These are phyloP conservation scores for Yamadazyma sp. DNA, from an alignment of 1,139 yeast genomes.

Conservation along the genomic window DNA sequence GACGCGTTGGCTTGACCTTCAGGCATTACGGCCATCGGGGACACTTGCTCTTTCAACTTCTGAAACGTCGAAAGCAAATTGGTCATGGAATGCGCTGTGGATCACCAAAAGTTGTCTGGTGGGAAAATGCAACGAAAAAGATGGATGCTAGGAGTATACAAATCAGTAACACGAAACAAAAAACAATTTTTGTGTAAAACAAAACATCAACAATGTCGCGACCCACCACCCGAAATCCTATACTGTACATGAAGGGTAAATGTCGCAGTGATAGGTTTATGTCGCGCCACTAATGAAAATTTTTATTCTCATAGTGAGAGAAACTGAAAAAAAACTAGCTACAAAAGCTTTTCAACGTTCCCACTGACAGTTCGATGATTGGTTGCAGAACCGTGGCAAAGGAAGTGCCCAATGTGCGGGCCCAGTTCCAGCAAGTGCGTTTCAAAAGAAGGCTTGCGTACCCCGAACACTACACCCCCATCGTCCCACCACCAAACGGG, in stretches of 20 bases:
- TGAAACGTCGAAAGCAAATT: slow-evolving; percentile 19
- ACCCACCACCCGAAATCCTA: no score
- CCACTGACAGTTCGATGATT: not conserved
- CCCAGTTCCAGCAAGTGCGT: slow-evolving; percentile 21
- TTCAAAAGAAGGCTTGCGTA: slow-evolving; percentile 28
- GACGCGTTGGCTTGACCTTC: slow-evolving; percentile 6
- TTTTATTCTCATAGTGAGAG: not conserved
- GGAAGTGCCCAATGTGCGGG: not conserved
- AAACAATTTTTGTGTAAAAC: not conserved
- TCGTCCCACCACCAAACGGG: slow-evolving; percentile 23
- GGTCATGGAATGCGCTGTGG: slow-evolving; percentile 13
- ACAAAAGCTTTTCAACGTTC: not conserved
- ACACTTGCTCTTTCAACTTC: slow-evolving; percentile 15
- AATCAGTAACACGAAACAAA: not conserved
- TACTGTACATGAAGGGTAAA: not conserved
- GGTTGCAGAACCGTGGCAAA: not conserved
- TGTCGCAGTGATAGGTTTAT: not conserved
- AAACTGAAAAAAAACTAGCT: no score
- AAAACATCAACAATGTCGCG: no score
- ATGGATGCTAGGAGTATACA: not conserved
- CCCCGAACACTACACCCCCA: slow-evolving; percentile 27
- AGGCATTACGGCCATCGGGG: slow-evolving; percentile 15
- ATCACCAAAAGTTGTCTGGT: no score
- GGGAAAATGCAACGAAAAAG: not conserved
- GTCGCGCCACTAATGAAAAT: not conserved